Conservation (phyloP, 169 alveolate species). For the Miamiensis avidus region DNA sequence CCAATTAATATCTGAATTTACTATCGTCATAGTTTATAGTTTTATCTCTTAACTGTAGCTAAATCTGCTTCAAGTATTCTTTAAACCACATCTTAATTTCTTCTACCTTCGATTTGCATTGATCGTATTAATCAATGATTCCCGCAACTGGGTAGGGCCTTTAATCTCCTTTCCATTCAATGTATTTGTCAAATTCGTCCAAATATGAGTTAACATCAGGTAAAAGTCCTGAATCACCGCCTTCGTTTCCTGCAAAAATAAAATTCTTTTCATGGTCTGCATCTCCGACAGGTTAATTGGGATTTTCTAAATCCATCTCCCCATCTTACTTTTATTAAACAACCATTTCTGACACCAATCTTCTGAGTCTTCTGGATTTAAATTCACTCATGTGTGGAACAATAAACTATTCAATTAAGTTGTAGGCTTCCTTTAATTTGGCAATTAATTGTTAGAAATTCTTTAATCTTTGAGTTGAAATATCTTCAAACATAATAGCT, state of each 20-base stretch:
- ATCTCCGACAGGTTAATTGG: too few relatives aligned
- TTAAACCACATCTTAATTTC: conserved; percentile 49
- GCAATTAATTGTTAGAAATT: conserved; percentile 16
- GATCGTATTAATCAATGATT: conserved; percentile 60
- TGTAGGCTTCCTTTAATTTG: conserved; percentile 3
- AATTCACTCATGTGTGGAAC: conserved; percentile 3
- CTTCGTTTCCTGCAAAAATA: neutral
- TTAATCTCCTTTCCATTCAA: conserved; percentile 57
- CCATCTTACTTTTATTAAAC: neutral
- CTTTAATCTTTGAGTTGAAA: conserved; percentile 29
- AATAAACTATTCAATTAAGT: neutral
- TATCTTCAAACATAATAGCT: conserved; percentile 40
- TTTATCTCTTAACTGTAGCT: conserved; percentile 35
- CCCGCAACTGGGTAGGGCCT: conserved; percentile 72
- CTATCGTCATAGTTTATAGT: conserved; percentile 73
- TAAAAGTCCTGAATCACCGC: conserved; percentile 42
- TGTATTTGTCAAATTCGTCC: conserved; percentile 54
- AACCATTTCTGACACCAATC: conserved; percentile 10
- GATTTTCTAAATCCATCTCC: conserved; percentile 1
- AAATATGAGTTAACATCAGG: conserved; percentile 60
- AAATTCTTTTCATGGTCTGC: conserved; percentile 10
- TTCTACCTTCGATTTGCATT: conserved; percentile 50
- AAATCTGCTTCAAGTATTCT: conserved; percentile 41
- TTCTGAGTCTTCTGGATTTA: conserved; percentile 25
- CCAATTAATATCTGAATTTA: conserved; percentile 92